Evolutionary conservation across 768 basidiomycete genomes (phyloP), one percentile per base, ranked within the genome.

Genomic region (Phylloporus sp.): DNA sequence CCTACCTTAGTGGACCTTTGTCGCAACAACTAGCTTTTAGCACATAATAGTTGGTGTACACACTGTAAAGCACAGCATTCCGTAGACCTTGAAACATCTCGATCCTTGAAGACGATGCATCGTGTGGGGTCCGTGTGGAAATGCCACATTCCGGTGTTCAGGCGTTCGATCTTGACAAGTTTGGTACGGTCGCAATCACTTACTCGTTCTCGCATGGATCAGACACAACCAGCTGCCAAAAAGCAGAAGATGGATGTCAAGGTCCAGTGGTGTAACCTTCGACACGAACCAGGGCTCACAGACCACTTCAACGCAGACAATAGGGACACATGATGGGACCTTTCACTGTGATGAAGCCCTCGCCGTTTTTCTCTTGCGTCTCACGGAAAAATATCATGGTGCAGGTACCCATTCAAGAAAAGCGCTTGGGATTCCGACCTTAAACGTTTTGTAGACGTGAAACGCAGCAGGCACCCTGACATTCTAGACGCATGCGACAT

Each of bases 311-410:
- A 22, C 22, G 22, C 42, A 92, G 89, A 71, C 83, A 35, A 95
- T 97, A 62, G 94, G 94, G 29, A 97, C 95, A 2, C 94, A 97
- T 70, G 91, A 88, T 52, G 95, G 95, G 16, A 92, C 92, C 0
- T 97, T 97, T 67, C 95, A 99, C 62, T 95, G 92, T 69, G 95
- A 99, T 61, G 95, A 99, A 72, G 93, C 94, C 0, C 80, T 98
- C 28, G 97, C 95, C 0, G 89, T 95, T 16, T 94, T 86, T 69
- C 78, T 99, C 56, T 76, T 99, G 27, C 84, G 84, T 44, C 82
- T 82, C 59, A 95, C 93, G 2, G 70, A 79, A 16, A 72, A 79
- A 9, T 99, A 89, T 71, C 80, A 77, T 34, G 78, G 83, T 65
- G 86, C 93, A 61, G 82, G 92, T 89, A 57, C 50, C 74, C 59